A percentile compares a stretch with the other conserved stretches of the same genome.
Evolutionary conservation across 106 monocot species (phyloP).

Genomic region (Allium fistulosum): DNA sequence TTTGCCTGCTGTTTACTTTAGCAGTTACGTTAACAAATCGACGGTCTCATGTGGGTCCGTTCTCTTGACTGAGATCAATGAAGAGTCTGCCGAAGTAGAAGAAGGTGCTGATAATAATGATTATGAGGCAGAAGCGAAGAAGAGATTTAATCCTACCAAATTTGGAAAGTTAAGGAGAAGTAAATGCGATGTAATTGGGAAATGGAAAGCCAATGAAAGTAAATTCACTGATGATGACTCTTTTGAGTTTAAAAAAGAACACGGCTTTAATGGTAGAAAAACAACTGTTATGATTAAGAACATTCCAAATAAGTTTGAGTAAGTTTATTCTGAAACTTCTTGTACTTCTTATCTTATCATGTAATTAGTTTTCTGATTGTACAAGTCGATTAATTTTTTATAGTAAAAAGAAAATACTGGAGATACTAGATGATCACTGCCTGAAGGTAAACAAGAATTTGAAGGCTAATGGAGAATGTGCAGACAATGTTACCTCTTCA

Average conservation of each 20-base stretch:
- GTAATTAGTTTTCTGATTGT: not conserved
- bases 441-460: not conserved
- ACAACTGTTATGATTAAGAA: conserved; percentile 1
- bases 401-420: not conserved
- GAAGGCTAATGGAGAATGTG: not conserved
- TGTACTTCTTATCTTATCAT: not conserved
- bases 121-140: too few relatives aligned
- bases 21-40: too few relatives aligned
- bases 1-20: too few relatives aligned
- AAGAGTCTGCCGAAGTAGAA: too few relatives aligned
- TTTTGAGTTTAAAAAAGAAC: not conserved
- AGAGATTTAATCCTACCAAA: too few relatives aligned
- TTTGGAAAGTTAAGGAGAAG: too few relatives aligned
- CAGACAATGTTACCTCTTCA: not conserved
- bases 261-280: not conserved
- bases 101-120: too few relatives aligned
- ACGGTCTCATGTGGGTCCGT: too few relatives aligned
- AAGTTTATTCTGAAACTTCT: not conserved
- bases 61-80: too few relatives aligned
- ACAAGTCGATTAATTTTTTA: not conserved
- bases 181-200: too few relatives aligned
- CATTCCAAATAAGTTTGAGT: not conserved
- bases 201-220: too few relatives aligned
- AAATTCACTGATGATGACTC: not conserved
- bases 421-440: conserved; percentile 1